A percentile compares a stretch with the other conserved stretches of the same genome.
phyloP scores from a whole-genome alignment of 768 basidiomycete species.

The Suillus spraguei region DNA sequence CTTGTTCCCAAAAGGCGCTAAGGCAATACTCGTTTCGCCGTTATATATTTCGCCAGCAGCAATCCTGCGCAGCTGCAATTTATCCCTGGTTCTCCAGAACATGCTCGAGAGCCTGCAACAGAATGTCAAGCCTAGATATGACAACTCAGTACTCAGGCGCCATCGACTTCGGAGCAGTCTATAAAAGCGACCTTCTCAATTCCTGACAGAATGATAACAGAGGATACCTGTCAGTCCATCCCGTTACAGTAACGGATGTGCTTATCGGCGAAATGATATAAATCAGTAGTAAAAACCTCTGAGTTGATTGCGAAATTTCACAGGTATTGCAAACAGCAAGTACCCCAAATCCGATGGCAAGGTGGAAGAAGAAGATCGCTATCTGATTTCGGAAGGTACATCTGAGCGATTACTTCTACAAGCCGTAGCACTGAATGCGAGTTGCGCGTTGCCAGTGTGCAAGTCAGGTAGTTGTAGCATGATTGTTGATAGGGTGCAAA shows the following conservation, averaged over 20 bases:
- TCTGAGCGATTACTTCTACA: neutral
- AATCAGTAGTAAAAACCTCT: neutral
- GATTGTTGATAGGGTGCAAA: neutral
- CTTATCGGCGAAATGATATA: neutral
- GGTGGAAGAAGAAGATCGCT: neutral
- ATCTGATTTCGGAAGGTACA: neutral
- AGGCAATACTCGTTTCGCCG: constrained; percentile 36
- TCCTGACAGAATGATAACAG: neutral
- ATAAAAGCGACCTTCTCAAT: neutral
- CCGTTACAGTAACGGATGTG: neutral
- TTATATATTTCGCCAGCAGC: constrained; percentile 42
- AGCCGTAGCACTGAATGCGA: neutral
- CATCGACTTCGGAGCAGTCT: neutral
- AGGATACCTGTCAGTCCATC: neutral
- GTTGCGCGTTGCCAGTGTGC: neutral
- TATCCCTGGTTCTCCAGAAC: constrained; percentile 58
- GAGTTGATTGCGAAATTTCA: neutral
- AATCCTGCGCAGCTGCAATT: constrained; percentile 32
- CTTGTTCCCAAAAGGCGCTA: constrained; percentile 12
- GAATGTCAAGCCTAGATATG: neutral
- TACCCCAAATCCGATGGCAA: neutral
- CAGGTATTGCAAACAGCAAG: neutral
- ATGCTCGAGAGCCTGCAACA: constrained; percentile 48
- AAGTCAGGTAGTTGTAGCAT: neutral
- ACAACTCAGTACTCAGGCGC: neutral